Conservation (phyloP, 345 rosid genomes). For the Acer campestre region DNA sequence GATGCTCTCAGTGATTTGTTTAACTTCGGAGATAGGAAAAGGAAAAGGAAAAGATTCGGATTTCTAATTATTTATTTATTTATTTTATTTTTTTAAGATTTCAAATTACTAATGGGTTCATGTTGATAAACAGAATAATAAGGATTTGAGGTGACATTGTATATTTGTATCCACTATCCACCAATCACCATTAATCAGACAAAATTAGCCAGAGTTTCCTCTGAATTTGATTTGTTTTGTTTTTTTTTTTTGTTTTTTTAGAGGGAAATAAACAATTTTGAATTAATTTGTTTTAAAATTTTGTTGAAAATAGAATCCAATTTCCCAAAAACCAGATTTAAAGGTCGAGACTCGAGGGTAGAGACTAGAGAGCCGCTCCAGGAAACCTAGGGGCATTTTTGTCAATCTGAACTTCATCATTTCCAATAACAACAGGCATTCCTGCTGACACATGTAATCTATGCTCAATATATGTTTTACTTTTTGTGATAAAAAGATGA, state of each 20-base stretch:
- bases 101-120: not conserved
- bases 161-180: not conserved
- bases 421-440: slow-evolving; percentile 9
- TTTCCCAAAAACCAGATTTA: slow-evolving; percentile 35
- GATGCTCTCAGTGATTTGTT: not conserved
- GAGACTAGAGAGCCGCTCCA: not conserved
- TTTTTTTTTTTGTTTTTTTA: not conserved
- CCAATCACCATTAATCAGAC: not conserved
- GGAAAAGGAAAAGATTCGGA: not conserved
- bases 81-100: too few species aligned
- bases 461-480: too few species aligned
- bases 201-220: not conserved
- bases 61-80: not conserved
- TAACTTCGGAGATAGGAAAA: not conserved
- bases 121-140: not conserved
- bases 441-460: not conserved
- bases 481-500: too few species aligned
- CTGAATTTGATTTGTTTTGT: not conserved
- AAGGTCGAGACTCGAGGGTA: slow-evolving; percentile 13
- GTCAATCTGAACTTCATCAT: slow-evolving; percentile 12
- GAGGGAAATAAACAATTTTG: too few species aligned
- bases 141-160: not conserved
- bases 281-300: too few species aligned
- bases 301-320: too few species aligned
- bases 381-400: slow-evolving; percentile 27